A percentile compares a stretch with the other conserved stretches of the same genome.
Conservation (phyloP, 768 basidiomycete genomes). For the Strobilomyces dryophilus region DNA sequence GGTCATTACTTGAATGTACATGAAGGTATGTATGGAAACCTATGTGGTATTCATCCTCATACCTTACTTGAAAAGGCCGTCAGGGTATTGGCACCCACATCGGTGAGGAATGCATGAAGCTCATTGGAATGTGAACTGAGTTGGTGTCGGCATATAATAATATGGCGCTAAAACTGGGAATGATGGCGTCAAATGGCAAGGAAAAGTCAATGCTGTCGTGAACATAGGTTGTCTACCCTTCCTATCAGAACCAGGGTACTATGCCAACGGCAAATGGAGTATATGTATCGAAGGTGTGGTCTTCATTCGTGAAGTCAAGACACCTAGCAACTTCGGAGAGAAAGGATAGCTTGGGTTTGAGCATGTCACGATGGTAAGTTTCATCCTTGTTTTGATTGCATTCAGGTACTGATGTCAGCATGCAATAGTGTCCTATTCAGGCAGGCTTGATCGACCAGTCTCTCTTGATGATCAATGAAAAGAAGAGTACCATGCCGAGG, state of each 20-base stretch:
- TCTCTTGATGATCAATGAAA: slow-evolving; percentile 66
- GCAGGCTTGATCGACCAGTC: slow-evolving; percentile 68
- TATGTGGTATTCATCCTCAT: slow-evolving; percentile 2
- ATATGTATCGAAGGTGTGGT: slow-evolving; percentile 92
- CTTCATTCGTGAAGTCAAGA: slow-evolving; percentile 65
- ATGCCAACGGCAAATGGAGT: slow-evolving; percentile 85
- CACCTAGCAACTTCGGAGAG: slow-evolving; percentile 76
- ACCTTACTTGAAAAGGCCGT: slow-evolving; percentile 38
- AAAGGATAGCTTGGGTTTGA: slow-evolving; percentile 84
- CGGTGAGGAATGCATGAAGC: slow-evolving; percentile 14
- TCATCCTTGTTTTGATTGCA: not conserved
- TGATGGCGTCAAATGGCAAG: slow-evolving; percentile 83
- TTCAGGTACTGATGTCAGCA: not conserved
- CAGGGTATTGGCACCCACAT: slow-evolving; percentile 50
- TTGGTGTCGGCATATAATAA: slow-evolving; percentile 54
- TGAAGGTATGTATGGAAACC: slow-evolving; percentile 43
- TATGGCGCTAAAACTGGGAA: slow-evolving; percentile 70
- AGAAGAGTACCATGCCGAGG: slow-evolving; percentile 71
- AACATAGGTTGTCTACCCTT: not conserved
- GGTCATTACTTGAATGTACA: slow-evolving; percentile 95
- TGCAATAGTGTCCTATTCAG: slow-evolving; percentile 70
- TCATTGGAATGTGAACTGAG: not conserved
- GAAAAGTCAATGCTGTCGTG: not conserved
- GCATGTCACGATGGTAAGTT: slow-evolving; percentile 77
- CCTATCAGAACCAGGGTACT: slow-evolving; percentile 78